A percentile compares a stretch with the other conserved stretches of the same genome.
Evolutionary conservation across 192 early-diverging fungal genomes (phyloP).

Genomic region (Coemansia reversa): DNA sequence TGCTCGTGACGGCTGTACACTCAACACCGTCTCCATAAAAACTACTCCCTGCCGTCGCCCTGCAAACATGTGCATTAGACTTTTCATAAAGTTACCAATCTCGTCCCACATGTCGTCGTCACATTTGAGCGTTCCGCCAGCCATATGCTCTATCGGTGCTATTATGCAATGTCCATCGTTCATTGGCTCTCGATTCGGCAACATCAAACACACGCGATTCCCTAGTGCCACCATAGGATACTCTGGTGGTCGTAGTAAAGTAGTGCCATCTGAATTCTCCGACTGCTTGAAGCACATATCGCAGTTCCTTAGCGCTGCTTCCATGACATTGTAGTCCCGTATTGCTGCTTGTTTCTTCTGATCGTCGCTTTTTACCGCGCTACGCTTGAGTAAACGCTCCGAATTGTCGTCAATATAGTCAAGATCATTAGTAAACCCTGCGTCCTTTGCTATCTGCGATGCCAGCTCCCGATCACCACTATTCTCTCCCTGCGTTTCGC

Average conservation of each 20-base stretch:
- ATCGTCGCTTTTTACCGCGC: constrained; percentile 59
- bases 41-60: constrained; percentile 66
- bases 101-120: constrained; percentile 95
- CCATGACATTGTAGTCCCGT: constrained; percentile 67
- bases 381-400: constrained; percentile 68
- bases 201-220: constrained; percentile 71
- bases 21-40: constrained; percentile 90
- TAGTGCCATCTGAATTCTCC: constrained; percentile 24
- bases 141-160: constrained; percentile 82
- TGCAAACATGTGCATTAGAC: constrained; percentile 84
- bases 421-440: constrained; percentile 59
- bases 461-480: constrained; percentile 19
- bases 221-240: constrained; percentile 76
- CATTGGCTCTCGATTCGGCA: constrained; percentile 74
- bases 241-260: constrained; percentile 61
- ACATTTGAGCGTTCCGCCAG: constrained; percentile 74
- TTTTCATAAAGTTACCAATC: constrained; percentile 95
- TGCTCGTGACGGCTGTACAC: constrained; percentile 63
- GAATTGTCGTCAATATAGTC: constrained; percentile 93
- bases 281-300: constrained; percentile 69
- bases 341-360: constrained; percentile 68
- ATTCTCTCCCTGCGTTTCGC: constrained; percentile 29
- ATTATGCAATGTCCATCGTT: constrained; percentile 87
- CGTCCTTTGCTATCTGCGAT: constrained; percentile 46
- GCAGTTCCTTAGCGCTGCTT: constrained; percentile 57